Base-by-base conservation (phyloP, 768 basidiomycete genomes). In the Leccinum aurantiacum region DNA sequence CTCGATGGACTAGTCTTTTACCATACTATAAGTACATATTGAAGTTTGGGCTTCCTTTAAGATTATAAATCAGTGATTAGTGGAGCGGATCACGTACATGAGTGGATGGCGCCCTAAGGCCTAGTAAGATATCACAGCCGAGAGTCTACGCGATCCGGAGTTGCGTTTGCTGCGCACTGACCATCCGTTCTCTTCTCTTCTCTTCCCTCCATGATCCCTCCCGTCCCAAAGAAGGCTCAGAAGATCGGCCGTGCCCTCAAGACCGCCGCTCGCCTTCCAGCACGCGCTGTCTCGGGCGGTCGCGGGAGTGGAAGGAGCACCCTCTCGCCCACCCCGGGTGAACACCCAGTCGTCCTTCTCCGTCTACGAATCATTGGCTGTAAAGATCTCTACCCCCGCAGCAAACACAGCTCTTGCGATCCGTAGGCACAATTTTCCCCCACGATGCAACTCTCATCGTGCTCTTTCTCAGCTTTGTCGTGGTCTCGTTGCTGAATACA, bases 351-450 rank as follows among this genome's bases (percentile, higher is more conserved):
- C 58, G 87, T 88, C 35, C 65, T 87, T 25, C 80, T 92, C 35
- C 78, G 88, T 22, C 77, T 93, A 1, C 89, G 90, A 69, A 80
- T 93, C 17, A 57, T 91, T 5, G 80, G 83, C 4, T 90, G 90
- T 68, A 81, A 74, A 19, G 78, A 83, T 56, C 77, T 93, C 29
- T 71, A 82, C 19, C 77, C 86, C 8, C 89, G 87, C 65, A 85
- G 89, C 69, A 82, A 82, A 51, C 84, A 83, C 63, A 84, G 86
- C n/a, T 80, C 76, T 37, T 89, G 87, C 67, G 91, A 93, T 71
- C 91, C 91, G 85, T 93, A 68, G 69, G 90, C 81, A 17, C 29
- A 50, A n/a, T 51, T 55, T 14, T 49, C 33, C 46, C 3, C 5
- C 35, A 8, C 35, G n/a, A 15, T 17, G 19, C 4, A 1, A 0